Evolutionary conservation across 2,329 filamentous ascomycete genomes (phyloP).

Genomic region (Aspergillus pseudonomiae): DNA sequence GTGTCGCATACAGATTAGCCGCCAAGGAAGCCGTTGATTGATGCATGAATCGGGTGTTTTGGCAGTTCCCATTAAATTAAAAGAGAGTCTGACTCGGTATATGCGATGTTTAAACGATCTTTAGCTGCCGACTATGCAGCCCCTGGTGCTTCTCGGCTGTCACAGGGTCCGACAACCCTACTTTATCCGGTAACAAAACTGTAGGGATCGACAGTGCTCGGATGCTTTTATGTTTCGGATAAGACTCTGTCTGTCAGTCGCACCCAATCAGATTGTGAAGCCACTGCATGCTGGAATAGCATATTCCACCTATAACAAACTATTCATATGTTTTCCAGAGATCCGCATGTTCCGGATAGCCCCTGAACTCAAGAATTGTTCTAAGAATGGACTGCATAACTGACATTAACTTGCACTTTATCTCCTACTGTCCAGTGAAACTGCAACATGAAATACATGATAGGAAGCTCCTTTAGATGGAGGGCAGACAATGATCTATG

Average conservation of each 20-base stretch:
- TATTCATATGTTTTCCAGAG: not conserved
- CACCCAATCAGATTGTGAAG: not conserved
- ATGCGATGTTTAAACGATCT: not conserved
- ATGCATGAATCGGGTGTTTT: not conserved
- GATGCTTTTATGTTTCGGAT: not conserved
- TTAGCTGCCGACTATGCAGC: not conserved
- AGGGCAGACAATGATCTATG: not conserved
- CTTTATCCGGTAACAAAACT: not conserved
- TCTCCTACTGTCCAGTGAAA: not conserved
- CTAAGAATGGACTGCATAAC: not conserved
- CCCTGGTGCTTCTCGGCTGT: not conserved
- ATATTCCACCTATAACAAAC: not conserved
- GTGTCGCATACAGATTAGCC: slow-evolving; percentile 1
- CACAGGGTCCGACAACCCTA: not conserved
- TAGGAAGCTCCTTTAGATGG: not conserved
- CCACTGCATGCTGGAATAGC: not conserved
- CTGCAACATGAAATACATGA: not conserved
- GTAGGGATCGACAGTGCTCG: not conserved
- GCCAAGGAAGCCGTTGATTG: slow-evolving; percentile 1
- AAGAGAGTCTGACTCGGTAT: not conserved
- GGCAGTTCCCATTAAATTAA: not conserved
- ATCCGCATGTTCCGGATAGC: not conserved
- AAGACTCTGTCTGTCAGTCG: not conserved
- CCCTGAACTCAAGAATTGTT: not conserved
- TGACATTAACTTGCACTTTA: not conserved